Conservation (phyloP, 2,329 filamentous ascomycete species). For the Hirsutella minnesotensis region DNA sequence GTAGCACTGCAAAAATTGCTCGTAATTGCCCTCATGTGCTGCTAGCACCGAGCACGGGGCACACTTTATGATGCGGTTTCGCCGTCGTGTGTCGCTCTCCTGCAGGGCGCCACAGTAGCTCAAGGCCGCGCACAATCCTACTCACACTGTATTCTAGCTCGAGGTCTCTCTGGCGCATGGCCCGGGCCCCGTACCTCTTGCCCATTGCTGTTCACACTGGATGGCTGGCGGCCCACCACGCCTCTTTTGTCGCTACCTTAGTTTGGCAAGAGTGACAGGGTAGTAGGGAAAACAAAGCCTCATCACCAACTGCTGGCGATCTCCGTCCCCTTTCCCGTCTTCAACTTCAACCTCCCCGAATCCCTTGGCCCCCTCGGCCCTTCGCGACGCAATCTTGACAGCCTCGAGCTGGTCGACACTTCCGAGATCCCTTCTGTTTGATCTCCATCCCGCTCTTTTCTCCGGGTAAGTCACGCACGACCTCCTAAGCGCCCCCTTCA, state of each 20-base stretch:
- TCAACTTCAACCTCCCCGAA: constrained; percentile 16
- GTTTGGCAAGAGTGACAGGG: constrained; percentile 21
- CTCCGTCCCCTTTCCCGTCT: constrained; percentile 11
- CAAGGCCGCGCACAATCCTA: background rate
- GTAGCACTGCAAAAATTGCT: too few species aligned
- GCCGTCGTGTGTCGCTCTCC: background rate
- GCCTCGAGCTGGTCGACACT: constrained; percentile 23
- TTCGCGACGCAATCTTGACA: constrained; percentile 27
- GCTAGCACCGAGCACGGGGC: background rate
- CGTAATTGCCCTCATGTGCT: background rate
- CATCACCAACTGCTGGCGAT: constrained; percentile 20
- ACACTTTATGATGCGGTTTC: background rate
- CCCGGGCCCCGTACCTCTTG: constrained; percentile 3
- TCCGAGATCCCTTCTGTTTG: constrained; percentile 12
- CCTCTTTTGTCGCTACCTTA: constrained; percentile 13
- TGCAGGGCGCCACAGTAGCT: background rate
- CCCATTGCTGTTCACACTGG: constrained; percentile 3
- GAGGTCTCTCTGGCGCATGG: background rate
- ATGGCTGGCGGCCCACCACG: constrained; percentile 11
- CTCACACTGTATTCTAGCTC: constrained; percentile 3
- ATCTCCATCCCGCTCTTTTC: constrained; percentile 13
- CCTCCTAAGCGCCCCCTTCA: constrained; percentile 2
- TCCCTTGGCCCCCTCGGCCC: constrained; percentile 16
- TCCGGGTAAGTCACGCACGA: constrained; percentile 17
- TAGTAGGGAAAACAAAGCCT: constrained; percentile 28